Evolutionary conservation across 306 rosid species (phyloP), one percentile per base, ranked within the genome.

Genomic region (Cucurbita argyrosperma): DNA sequence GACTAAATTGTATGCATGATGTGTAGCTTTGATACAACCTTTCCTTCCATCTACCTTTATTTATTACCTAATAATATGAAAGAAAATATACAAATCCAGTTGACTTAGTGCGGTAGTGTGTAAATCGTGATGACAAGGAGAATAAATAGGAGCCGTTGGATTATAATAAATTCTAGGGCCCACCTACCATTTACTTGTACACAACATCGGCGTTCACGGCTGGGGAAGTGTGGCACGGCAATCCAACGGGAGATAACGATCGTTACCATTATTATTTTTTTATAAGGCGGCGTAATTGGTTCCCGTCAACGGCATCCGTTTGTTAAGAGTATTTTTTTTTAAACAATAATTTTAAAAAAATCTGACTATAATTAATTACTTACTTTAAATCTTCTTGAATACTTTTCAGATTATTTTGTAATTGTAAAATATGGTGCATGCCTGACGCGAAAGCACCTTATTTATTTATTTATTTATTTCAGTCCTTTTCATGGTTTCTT

Each of bases 141-240:
- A 35, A 9, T 12, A 13, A 39, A 63, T 39, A 9, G 3, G 49
- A 39, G 23, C 26, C 49, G 49, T 63, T 63, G 69, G 69, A 56
- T 56, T 50, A 5, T 14, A 50, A 50, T 50, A 4, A 50, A 49
- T 49, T 49, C 6, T 47, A 8, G 72, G 39, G 45, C 54, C 72
- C 55, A 45, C 53, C 10, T 5, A 19, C 11, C 54, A 18, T 43
- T 66, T 66, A 45, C 5, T 19, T 11, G 10, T 3, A 21, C n/a
- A 45, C 39, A 66, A 18, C 11, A 13, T 66, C 45, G 72, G 6
- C 72, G 72, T 66, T 66, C 12, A 66, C 72, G 52, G 19, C 52
- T 18, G 51, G 70, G 45, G 6, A 43, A 64, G 35, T 64, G 70
- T 15, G 70, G 70, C 51, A 64, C 70, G 72, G 72, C 72, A 66